Conservation (phyloP, 352 stramenopile genomes). For the Nothophytophthora sp. region DNA sequence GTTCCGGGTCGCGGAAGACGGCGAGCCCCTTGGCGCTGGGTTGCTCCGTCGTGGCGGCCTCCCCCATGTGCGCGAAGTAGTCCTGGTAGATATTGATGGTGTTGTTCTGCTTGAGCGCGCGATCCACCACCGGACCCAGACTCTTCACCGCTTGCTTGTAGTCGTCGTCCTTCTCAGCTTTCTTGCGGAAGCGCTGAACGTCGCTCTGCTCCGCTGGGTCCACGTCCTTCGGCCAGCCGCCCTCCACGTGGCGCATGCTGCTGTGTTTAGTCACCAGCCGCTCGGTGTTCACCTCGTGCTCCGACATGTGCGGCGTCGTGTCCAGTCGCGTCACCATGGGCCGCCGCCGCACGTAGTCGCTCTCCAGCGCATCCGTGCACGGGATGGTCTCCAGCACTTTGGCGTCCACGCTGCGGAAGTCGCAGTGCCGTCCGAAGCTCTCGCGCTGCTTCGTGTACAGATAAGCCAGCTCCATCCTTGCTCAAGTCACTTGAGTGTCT, state of each 20-base stretch:
- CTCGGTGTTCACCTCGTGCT: slow-evolving; percentile 95
- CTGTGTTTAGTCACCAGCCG: slow-evolving; percentile 92
- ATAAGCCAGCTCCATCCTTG: slow-evolving; percentile 88
- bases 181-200: slow-evolving; percentile 96
- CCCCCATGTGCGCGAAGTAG: slow-evolving; percentile 93
- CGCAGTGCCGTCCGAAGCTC: slow-evolving; percentile 93
- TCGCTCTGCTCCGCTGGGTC: slow-evolving; percentile 96
- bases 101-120: slow-evolving; percentile 97
- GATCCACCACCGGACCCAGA: slow-evolving; percentile 91
- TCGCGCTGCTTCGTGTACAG: slow-evolving; percentile 91
- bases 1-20: slow-evolving; percentile 96
- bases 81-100: slow-evolving; percentile 99
- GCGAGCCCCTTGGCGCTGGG: slow-evolving; percentile 96
- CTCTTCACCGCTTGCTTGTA: slow-evolving; percentile 95
- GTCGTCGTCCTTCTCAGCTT: slow-evolving; percentile 97
- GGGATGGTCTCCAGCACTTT: slow-evolving; percentile 92
- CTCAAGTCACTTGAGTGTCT: neutral
- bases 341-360: slow-evolving; percentile 90
- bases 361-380: slow-evolving; percentile 80
- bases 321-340: slow-evolving; percentile 88
- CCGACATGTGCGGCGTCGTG: slow-evolving; percentile 90
- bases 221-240: slow-evolving; percentile 98
- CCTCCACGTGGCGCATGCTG: slow-evolving; percentile 95
- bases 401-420: slow-evolving; percentile 90
- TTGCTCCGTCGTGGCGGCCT: slow-evolving; percentile 93